Base-by-base conservation (phyloP, 108 stramenopile species). In the Mediolabrus comicus region DNA sequence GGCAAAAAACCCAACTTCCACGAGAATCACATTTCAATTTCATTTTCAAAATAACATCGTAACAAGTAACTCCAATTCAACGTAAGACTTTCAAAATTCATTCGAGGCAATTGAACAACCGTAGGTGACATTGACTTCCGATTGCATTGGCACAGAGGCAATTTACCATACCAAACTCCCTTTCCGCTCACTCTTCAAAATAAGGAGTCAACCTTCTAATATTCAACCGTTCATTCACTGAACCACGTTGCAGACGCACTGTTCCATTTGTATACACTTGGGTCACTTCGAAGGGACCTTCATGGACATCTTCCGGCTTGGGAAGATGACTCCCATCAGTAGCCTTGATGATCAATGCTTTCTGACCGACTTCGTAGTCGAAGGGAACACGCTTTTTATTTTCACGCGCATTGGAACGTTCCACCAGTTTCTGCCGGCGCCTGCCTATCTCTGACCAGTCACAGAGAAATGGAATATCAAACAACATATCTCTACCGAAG, bases 401-500 rank as follows among this genome's bases (percentile, higher is more conserved):
- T 30, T 71, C 80, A 16, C 71, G 39, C n/a, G 36, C 35, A 31
- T 64, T 73, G 26, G 66, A 58, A 10, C 29, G 29, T 34, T 43
- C 55, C 11, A 64, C 46, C 43, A 32, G 13, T 11, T 41, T 12
- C 19, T 67, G 71, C 25, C 65, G 46, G 17, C 62, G 25, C 19
- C 53, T 59, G 14, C 71, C 69, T 22, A 81, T 64, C 27, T 59
- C 39, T 30, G 7, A 12, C 80, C 80, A 81, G 56, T 75, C 58
- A 36, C 70, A 70, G 0, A 62, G 11, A 31, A 56, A 65, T 17
- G 53, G 49, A 49, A 69, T 43, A 25, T 61, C 30, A 69, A 69
- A 75, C n/a, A 66, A 43, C 69, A 70, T 70, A 38, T 70, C 69
- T 26, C 69, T 27, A 12, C 75, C 75, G 63, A 76, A 76, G 4